phyloP scores from a whole-genome alignment of 1,139 yeast species.

The Sugiyamaella novakii region DNA sequence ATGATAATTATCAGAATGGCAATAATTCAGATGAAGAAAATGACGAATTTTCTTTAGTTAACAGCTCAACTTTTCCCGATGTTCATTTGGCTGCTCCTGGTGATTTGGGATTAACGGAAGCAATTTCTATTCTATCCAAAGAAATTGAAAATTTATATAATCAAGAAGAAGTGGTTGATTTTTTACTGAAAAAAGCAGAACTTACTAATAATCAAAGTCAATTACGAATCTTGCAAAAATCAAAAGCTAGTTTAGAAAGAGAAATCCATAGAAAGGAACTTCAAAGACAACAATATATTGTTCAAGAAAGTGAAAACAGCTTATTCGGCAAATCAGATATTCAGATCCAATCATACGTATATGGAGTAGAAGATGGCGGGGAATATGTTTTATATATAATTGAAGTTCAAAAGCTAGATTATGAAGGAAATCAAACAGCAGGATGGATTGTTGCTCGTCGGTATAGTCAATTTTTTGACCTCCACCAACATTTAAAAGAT shows the following conservation, averaged over 20 bases:
- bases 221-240: conserved; percentile 64
- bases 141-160: conserved; percentile 65
- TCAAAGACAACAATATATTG: conserved; percentile 76
- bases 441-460: conserved; percentile 92
- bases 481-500: conserved; percentile 64
- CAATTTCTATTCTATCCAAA: conserved; percentile 55
- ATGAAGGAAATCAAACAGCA: conserved; percentile 55
- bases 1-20: conserved; percentile 22
- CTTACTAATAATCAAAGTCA: conserved; percentile 74
- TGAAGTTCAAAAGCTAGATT: conserved; percentile 63
- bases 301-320: conserved; percentile 81
- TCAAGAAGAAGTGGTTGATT: conserved; percentile 65
- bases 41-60: conserved; percentile 4
- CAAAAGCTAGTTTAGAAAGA: conserved; percentile 63
- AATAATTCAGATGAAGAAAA: conserved; percentile 1
- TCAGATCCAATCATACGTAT: conserved; percentile 65
- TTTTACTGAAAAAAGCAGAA: conserved; percentile 77
- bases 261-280: conserved; percentile 73
- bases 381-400: conserved; percentile 73
- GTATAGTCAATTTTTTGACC: conserved; percentile 76
- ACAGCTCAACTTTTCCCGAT: conserved; percentile 3
- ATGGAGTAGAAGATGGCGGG: conserved; percentile 53
- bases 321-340: conserved; percentile 70
- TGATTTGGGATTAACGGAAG: conserved; percentile 65
- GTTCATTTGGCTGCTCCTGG: conserved; percentile 65